Percentiles rank a stretch among this genome's conserved stretches.
phyloP scores from a whole-genome alignment of 2,329 filamentous ascomycete genomes.

The Fusarium ramigenum region DNA sequence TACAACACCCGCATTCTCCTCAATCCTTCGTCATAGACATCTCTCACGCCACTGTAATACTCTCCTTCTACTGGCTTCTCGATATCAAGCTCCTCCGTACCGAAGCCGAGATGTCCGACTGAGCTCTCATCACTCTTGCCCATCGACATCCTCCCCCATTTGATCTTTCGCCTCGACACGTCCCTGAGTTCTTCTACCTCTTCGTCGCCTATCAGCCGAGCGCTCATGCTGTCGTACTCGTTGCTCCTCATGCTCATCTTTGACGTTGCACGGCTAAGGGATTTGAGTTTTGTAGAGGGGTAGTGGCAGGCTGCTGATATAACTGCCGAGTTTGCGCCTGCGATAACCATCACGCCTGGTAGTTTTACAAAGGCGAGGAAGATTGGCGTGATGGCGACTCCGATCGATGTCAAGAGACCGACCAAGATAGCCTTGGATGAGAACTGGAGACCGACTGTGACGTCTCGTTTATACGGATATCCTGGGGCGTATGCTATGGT shows the following conservation, averaged over 20 bases:
- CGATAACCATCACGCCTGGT: conserved; percentile 23
- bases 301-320: conserved; percentile 32
- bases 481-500: background rate
- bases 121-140: conserved; percentile 14
- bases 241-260: background rate
- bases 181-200: background rate
- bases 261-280: background rate
- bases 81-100: conserved; percentile 17
- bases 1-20: background rate
- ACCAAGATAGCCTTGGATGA: conserved; percentile 24
- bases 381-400: background rate
- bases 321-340: conserved; percentile 25
- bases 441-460: conserved; percentile 12
- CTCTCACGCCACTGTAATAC: conserved; percentile 16
- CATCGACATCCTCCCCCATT: conserved; percentile 20
- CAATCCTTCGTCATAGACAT: background rate
- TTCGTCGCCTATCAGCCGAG: background rate
- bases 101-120: conserved; percentile 29
- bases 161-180: conserved; percentile 12
- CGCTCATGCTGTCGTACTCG: background rate
- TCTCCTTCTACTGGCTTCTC: conserved; percentile 25
- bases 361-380: conserved; percentile 15
- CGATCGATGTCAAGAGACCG: background rate
- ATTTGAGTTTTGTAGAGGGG: background rate
- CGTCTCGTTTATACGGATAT: background rate